A percentile compares a stretch with the other conserved stretches of the same genome.
These are phyloP conservation scores for Hyaloscypha bicolor DNA, from an alignment of 495 filamentous ascomycete genomes.

Conservation along the genomic window DNA sequence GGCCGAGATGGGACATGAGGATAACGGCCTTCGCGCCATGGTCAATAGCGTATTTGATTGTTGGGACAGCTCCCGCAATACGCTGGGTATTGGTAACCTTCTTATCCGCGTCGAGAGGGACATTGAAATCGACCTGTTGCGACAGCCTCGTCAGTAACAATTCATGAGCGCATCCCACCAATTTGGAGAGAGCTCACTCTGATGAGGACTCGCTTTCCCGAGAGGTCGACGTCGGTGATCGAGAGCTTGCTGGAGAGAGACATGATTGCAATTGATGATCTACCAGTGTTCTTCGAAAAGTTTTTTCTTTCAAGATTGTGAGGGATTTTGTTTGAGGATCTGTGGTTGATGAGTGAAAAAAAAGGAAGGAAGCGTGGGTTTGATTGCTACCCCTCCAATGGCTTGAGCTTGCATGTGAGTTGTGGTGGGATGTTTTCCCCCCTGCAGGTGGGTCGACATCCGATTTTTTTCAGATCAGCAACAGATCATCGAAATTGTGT, in stretches of 20 bases:
- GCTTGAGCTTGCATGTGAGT: conserved; percentile 7
- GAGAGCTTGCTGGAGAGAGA: conserved; percentile 98
- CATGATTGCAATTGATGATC: conserved; percentile 60
- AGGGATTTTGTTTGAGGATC: conserved; percentile 25
- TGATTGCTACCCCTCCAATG: background rate
- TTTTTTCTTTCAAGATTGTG: conserved; percentile 10
- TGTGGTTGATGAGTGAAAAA: conserved; percentile 18
- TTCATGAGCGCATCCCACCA: background rate
- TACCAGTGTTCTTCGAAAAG: conserved; percentile 7
- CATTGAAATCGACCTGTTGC: conserved; percentile 96
- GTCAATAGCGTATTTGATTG: conserved; percentile 97
- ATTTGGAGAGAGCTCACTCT: conserved; percentile 62
- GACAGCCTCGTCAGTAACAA: conserved; percentile 8
- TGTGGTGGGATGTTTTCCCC: conserved; percentile 17
- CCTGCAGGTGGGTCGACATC: background rate
- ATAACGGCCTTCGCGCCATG: conserved; percentile 93
- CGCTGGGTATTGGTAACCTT: conserved; percentile 98
- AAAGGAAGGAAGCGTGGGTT: conserved; percentile 27
- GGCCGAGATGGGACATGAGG: conserved; percentile 98
- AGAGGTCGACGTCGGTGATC: conserved; percentile 93
- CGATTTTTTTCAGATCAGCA: background rate
- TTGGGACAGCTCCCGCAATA: conserved; percentile 95
- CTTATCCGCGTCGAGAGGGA: conserved; percentile 86
- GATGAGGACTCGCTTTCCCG: conserved; percentile 97
- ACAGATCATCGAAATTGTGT: background rate